Conservation (phyloP, 768 basidiomycete genomes). For the Tricholoma matsutake region DNA sequence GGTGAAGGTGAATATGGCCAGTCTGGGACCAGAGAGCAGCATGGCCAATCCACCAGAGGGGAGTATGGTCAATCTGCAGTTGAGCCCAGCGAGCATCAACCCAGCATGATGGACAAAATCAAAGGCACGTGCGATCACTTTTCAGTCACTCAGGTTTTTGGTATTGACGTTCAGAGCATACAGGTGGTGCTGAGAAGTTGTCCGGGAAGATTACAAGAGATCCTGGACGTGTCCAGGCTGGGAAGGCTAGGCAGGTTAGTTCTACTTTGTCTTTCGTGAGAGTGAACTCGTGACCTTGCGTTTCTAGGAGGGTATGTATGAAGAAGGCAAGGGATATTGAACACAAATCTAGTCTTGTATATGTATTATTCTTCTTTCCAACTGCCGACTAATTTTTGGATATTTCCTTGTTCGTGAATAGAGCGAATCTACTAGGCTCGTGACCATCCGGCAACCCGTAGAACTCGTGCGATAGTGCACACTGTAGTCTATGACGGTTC, state of each 20-base stretch:
- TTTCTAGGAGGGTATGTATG: neutral
- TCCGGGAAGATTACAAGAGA: slow-evolving; percentile 21
- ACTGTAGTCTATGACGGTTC: too few species aligned
- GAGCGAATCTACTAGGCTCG: too few species aligned
- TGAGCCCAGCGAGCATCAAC: neutral
- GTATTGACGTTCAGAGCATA: neutral
- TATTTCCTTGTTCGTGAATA: too few species aligned
- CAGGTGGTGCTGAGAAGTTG: slow-evolving; percentile 23
- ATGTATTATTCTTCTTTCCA: too few species aligned
- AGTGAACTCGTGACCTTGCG: neutral
- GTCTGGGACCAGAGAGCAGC: neutral
- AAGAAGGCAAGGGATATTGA: neutral
- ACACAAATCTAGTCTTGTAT: neutral
- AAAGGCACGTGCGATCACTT: slow-evolving; percentile 9
- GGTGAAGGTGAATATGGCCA: neutral
- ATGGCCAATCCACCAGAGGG: too few species aligned
- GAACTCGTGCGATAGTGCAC: too few species aligned
- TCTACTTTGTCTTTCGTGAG: neutral
- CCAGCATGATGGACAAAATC: slow-evolving; percentile 21
- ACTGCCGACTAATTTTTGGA: too few species aligned
- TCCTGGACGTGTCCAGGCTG: slow-evolving; percentile 17
- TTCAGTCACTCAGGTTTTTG: neutral
- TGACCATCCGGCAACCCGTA: too few species aligned
- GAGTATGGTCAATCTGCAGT: neutral
- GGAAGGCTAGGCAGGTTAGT: slow-evolving; percentile 18